Evolutionary conservation across 129 eudicot genomes (phyloP).

Genomic region (Scalesia atractyloides): DNA sequence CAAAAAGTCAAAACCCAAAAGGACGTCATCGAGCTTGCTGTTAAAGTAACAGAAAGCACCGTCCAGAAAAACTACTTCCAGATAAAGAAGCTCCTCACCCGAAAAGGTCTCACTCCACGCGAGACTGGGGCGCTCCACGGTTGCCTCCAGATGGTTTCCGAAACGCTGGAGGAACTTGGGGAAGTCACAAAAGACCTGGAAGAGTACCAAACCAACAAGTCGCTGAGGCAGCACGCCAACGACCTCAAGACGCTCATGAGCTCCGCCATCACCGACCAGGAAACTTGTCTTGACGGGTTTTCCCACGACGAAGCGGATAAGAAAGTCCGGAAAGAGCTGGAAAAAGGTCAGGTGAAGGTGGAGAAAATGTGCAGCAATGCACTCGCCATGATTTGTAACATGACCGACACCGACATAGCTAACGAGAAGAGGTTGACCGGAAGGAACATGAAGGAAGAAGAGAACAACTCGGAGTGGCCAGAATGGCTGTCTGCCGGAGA

Average conservation of each 20-base stretch:
- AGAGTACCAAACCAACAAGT: conserved; percentile 10
- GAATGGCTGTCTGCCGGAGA: conserved; percentile 58
- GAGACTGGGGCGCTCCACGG: conserved; percentile 65
- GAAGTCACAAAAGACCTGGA: conserved; percentile 44
- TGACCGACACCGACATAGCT: conserved; percentile 49
- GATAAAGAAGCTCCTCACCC: conserved; percentile 39
- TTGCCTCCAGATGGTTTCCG: conserved; percentile 59
- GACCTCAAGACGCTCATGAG: conserved; percentile 77
- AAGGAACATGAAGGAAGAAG: conserved; percentile 9
- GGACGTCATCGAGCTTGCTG: conserved; percentile 62
- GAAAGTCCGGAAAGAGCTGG: conserved; percentile 43
- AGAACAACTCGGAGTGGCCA: conserved; percentile 62
- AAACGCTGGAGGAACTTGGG: conserved; percentile 67
- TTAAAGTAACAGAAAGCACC: conserved; percentile 46
- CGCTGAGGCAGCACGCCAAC: conserved; percentile 50
- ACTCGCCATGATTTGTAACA: conserved; percentile 73
- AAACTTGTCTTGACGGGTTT: conserved; percentile 81
- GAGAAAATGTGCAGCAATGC: conserved; percentile 83
- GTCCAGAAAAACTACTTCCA: conserved; percentile 47
- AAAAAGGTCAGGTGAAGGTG: conserved; percentile 41
- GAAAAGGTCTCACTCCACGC: conserved; percentile 44
- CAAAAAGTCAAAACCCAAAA: conserved; percentile 43
- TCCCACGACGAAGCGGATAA: conserved; percentile 56
- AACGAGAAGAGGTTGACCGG: not conserved
- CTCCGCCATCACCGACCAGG: conserved; percentile 79